Base-by-base conservation (phyloP, 257 asterid genomes). In the Fraxinus quadrangulata region DNA sequence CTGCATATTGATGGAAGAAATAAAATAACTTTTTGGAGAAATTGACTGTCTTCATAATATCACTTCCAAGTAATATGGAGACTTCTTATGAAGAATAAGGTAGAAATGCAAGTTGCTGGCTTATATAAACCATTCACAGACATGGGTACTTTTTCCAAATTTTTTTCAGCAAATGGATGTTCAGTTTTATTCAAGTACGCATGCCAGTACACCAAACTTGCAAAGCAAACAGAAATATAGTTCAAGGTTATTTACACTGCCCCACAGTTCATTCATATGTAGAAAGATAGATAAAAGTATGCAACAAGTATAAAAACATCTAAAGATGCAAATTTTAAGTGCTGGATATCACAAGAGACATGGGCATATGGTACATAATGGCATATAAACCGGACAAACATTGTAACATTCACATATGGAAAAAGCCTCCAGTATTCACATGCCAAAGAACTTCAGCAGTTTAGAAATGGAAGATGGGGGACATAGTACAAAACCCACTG, bases 1-100 rank as follows among this genome's bases (percentile, higher is more conserved):
- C 91, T 87, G 80, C 82, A 72, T 13, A 70, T 10, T 49, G 4
- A 24, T 28, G 42, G 23, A 40, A 75, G 75, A 51, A 36, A 31
- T 51, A 75, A 23, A 19, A 23, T 39, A 51, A 39, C 23, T 79
- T 40, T 17, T 9, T 17, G 63, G 63, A 24, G 17, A 13, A 75
- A 24, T 26, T 31, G 23, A 42, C 9, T 49, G 16, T 49, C 61
- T 17, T 6, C 59, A 13, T 14, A 14, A 67, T 6, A 39, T 49
- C 9, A 17, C 63, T 51, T 51, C 17, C 3, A 3, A 51, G 63
- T 6, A 51, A 51, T 19, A 17, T 0, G 24, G 63, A 4, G 63
- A 51, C 23, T 17, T 1, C 17, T 51, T 17, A 51, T 17, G 9
- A 51, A 51, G 19, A 17, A 51, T 51, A 51, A 17, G 23, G 63